These are phyloP conservation scores for Aspergillus ibericus DNA, from an alignment of 2,329 filamentous ascomycete species.

Conservation along the genomic window DNA sequence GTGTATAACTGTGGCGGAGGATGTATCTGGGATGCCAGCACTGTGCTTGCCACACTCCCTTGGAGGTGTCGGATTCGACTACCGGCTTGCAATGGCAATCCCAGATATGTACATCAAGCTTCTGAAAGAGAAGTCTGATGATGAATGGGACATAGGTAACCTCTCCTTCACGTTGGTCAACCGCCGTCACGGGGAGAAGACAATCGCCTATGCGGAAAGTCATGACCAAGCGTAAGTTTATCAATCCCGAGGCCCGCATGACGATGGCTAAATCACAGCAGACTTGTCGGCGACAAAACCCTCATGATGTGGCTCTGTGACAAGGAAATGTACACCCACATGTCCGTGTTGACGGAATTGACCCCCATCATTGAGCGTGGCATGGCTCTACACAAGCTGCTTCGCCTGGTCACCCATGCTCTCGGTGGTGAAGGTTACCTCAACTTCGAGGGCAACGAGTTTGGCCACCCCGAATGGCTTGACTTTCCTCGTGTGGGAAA, in stretches of 20 bases:
- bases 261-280: constrained; percentile 38
- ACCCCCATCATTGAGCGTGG: constrained; percentile 88
- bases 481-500: constrained; percentile 96
- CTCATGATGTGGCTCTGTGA: constrained; percentile 98
- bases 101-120: constrained; percentile 99
- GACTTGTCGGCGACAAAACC: constrained; percentile 92
- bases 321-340: constrained; percentile 95
- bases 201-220: constrained; percentile 94
- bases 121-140: constrained; percentile 86
- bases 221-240: constrained; percentile 89
- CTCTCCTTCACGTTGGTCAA: constrained; percentile 89
- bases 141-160: constrained; percentile 85
- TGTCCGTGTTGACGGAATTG: constrained; percentile 81
- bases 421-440: constrained; percentile 95
- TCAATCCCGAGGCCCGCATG: background rate
- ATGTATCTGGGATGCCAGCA: constrained; percentile 98
- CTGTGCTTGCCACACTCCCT: constrained; percentile 81
- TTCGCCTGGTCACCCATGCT: constrained; percentile 85
- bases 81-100: constrained; percentile 94
- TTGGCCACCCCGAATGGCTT: constrained; percentile 97
- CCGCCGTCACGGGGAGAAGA: constrained; percentile 92
- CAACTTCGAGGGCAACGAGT: constrained; percentile 98
- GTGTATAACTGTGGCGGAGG: constrained; percentile 88
- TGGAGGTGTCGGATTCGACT: constrained; percentile 94
- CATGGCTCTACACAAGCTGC: constrained; percentile 95